Evolutionary conservation across 495 filamentous ascomycete species (phyloP), one percentile per base, ranked within the genome.

Genomic region (Parachaetomium inaequale): DNA sequence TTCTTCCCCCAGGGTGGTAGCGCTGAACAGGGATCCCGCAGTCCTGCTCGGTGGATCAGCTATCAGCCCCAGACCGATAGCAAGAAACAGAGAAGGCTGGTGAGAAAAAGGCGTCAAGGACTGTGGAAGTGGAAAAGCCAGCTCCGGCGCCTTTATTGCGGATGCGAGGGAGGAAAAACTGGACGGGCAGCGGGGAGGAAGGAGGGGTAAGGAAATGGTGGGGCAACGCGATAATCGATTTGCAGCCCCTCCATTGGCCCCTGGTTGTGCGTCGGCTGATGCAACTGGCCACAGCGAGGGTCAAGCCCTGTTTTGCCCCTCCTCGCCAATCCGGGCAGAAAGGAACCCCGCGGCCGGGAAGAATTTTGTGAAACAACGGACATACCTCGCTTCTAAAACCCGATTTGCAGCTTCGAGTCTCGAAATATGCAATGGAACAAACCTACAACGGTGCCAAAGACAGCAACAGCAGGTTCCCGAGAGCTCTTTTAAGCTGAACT

Each of bases 241-340:
- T 60, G 38, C 31, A 25, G 63, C 62, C 64, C 56, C 63, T 68
- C 65, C 58, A 68, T 69, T 69, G 66, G 64, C 59, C 61, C 45
- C 59, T 34, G 14, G 54, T 67, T 71, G 66, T 69, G 68, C 66
- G 65, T 60, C 65, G 67, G 59, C 66, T 69, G 70, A 68, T 70
- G 60, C 55, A 61, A 67, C 66, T 60, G 63, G 46, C 53, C 58
- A 59, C n/a, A 53, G 59, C 53, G 70, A 73, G 67, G 70, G 70
- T 70, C 70, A 73, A 71, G 70, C 70, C 70, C 70, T 72, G 70
- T 64, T 70, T 69, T 71, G 70, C 69, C 70, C 69, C 70, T 71
- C 70, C 62, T 63, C 50, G 7, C 54, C 40, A 57, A 52, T 53
- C 58, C 55, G 55, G 43, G 36, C n/a, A 54, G 28, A 58, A 56